Conservation (phyloP, 768 basidiomycete species). For the Xerocomus brunneocitrinus region DNA sequence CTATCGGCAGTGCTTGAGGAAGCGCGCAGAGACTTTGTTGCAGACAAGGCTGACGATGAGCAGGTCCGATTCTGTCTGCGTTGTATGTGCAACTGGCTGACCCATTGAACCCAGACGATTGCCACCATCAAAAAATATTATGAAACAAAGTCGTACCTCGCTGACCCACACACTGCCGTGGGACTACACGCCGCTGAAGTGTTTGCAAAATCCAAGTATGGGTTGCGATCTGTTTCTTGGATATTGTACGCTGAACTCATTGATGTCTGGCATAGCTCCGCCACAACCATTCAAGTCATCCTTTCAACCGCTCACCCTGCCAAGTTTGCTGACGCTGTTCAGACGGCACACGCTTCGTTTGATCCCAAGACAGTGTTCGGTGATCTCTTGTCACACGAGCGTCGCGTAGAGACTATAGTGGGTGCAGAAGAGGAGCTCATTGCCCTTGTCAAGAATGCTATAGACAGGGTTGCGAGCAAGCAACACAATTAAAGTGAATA, state of each 20-base stretch:
- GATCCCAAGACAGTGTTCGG: constrained; percentile 55
- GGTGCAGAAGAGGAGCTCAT: constrained; percentile 57
- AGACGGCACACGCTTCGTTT: constrained; percentile 47
- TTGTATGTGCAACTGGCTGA: neutral
- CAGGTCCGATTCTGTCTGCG: constrained; percentile 46
- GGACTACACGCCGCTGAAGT: constrained; percentile 73
- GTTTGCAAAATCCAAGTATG: constrained; percentile 58
- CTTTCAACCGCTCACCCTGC: constrained; percentile 96
- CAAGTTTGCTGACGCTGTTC: constrained; percentile 94
- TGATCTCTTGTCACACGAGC: constrained; percentile 71
- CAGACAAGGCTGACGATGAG: constrained; percentile 80
- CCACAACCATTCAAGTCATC: constrained; percentile 60
- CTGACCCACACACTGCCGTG: constrained; percentile 96
- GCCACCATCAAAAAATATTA: constrained; percentile 65
- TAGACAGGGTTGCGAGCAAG: constrained; percentile 33
- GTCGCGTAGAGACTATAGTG: constrained; percentile 73
- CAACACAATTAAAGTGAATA: neutral
- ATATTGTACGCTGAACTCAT: neutral
- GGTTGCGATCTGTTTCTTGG: neutral
- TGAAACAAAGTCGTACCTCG: constrained; percentile 71
- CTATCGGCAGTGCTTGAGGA: constrained; percentile 61
- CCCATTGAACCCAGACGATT: constrained; percentile 59
- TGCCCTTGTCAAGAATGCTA: constrained; percentile 62
- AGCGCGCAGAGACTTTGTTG: constrained; percentile 81
- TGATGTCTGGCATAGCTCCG: constrained; percentile 34